Conservation (phyloP, 1,139 yeast species). For the Suhomyces bokatorum region DNA sequence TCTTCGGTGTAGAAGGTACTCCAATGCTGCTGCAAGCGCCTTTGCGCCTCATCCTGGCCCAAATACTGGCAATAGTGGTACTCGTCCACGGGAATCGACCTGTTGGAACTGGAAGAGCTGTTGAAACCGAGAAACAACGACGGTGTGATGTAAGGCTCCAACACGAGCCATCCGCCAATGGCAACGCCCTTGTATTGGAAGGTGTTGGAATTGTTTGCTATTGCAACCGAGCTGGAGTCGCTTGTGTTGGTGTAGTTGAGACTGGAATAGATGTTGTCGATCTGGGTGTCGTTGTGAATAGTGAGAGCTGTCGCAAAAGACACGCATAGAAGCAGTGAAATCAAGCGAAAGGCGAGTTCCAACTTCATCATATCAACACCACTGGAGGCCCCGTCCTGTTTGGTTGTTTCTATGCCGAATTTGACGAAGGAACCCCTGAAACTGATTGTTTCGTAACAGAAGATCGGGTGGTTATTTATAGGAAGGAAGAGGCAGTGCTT, state of each 20-base stretch:
- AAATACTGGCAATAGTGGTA: constrained; percentile 50
- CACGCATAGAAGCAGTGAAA: background rate
- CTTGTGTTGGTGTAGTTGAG: constrained; percentile 11
- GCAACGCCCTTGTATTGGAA: constrained; percentile 51
- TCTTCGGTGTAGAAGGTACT: constrained; percentile 52
- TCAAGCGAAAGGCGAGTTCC: background rate
- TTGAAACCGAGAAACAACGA: constrained; percentile 48
- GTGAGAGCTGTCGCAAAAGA: constrained; percentile 1
- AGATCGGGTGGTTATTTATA: background rate
- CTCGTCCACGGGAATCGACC: constrained; percentile 51
- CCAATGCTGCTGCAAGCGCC: constrained; percentile 54
- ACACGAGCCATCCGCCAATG: constrained; percentile 66
- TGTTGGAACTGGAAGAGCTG: constrained; percentile 17
- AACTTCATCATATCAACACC: background rate
- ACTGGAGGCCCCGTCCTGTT: background rate
- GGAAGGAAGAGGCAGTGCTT: background rate
- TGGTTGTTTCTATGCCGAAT: background rate
- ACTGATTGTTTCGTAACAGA: background rate
- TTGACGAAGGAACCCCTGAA: background rate
- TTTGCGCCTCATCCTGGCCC: constrained; percentile 46
- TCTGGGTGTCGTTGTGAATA: constrained; percentile 5
- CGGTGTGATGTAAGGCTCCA: constrained; percentile 68
- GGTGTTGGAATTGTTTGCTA: constrained; percentile 16
- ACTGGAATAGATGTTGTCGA: constrained; percentile 7
- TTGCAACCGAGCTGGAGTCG: constrained; percentile 3